Percentiles rank a stretch among this genome's conserved stretches.
phyloP scores from a whole-genome alignment of 257 asterid genomes.

The Lantana camara region DNA sequence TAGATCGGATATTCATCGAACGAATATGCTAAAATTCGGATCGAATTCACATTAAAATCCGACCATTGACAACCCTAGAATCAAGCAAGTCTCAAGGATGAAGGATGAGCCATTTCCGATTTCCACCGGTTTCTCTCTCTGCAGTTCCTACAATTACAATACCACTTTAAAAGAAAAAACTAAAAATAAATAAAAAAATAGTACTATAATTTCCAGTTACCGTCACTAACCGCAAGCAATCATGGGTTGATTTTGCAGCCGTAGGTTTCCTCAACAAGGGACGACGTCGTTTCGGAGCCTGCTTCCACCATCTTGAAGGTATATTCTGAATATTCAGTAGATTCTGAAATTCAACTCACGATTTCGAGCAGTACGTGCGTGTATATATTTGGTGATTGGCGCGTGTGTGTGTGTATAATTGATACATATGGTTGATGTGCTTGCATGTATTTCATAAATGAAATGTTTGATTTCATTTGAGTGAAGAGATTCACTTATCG shows the following conservation, averaged over 20 bases:
- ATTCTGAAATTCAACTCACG: not conserved
- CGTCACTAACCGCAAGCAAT: conserved; percentile 13
- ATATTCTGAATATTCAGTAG: not conserved
- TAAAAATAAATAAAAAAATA: too few relatives aligned
- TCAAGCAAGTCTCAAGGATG: too few relatives aligned
- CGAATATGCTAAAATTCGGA: too few relatives aligned
- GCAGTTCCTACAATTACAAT: conserved; percentile 5
- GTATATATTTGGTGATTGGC: not conserved
- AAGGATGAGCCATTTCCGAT: not conserved
- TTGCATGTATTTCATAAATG: not conserved
- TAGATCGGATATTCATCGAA: too few relatives aligned
- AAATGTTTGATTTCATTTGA: conserved; percentile 18
- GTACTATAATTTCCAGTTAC: not conserved
- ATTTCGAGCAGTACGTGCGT: not conserved
- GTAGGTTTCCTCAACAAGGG: not conserved
- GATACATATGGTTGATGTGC: too few relatives aligned
- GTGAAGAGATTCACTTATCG: conserved; percentile 27
- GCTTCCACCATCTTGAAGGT: conserved; percentile 15
- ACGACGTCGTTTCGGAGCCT: not conserved
- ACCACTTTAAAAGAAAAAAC: too few relatives aligned
- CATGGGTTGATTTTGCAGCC: not conserved
- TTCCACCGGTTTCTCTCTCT: not conserved
- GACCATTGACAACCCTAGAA: too few relatives aligned
- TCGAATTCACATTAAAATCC: too few relatives aligned
- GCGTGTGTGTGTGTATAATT: too few relatives aligned